A percentile compares a stretch with the other conserved stretches of the same genome.
Evolutionary conservation across 2,329 filamentous ascomycete genomes (phyloP).

Genomic region (Shiraia sp.): DNA sequence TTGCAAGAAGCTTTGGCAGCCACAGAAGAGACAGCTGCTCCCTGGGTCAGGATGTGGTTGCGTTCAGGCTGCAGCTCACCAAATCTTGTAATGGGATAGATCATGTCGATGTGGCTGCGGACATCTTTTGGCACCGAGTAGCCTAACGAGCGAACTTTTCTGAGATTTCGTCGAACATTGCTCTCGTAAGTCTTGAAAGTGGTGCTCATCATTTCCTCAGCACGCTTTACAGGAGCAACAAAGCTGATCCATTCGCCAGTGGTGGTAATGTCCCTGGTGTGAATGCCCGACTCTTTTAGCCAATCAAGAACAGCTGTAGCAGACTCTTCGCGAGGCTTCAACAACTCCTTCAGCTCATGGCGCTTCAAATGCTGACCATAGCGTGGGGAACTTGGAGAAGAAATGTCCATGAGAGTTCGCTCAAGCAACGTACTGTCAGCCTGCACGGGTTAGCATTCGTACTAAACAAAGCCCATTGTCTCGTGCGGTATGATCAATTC

Average conservation of each 20-base stretch:
- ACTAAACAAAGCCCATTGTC: not conserved
- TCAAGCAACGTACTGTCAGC: conserved; percentile 58
- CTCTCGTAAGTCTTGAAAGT: conserved; percentile 62
- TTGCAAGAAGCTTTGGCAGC: conserved; percentile 48
- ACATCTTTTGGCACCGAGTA: conserved; percentile 66
- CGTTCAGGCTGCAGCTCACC: conserved; percentile 53
- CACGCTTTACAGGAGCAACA: conserved; percentile 54
- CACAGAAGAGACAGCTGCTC: conserved; percentile 22
- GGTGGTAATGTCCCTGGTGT: conserved; percentile 51
- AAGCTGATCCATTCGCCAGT: conserved; percentile 67
- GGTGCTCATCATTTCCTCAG: conserved; percentile 61
- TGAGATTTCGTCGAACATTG: conserved; percentile 44
- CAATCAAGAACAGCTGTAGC: conserved; percentile 58
- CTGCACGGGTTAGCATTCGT: conserved; percentile 41
- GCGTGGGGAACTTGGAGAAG: conserved; percentile 60
- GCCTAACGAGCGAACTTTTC: conserved; percentile 58
- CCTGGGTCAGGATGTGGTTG: conserved; percentile 39
- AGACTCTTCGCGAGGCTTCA: conserved; percentile 56
- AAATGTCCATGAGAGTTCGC: conserved; percentile 62
- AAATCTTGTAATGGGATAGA: conserved; percentile 69
- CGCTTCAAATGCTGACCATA: conserved; percentile 67
- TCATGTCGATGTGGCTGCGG: conserved; percentile 60
- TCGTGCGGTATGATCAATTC: not conserved
- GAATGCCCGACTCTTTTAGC: conserved; percentile 58
- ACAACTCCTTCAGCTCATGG: conserved; percentile 59